Evolutionary conservation across 2,329 filamentous ascomycete genomes (phyloP).

Genomic region (Aureobasidium lini): DNA sequence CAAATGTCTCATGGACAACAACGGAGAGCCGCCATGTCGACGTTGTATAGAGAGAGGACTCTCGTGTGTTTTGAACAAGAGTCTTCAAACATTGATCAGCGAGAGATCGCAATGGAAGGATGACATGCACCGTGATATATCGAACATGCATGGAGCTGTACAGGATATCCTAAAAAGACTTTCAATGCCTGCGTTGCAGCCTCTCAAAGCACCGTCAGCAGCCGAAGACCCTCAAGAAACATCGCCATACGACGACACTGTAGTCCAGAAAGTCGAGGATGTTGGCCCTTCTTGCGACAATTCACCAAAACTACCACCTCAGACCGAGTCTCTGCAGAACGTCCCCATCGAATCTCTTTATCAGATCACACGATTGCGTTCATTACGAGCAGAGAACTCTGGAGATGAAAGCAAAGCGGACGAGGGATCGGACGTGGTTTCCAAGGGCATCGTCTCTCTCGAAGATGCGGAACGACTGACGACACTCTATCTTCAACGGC

Average conservation of each 20-base stretch:
- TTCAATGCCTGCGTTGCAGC: constrained; percentile 30
- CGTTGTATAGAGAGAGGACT: constrained; percentile 43
- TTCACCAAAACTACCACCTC: constrained; percentile 25
- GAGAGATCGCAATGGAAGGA: constrained; percentile 31
- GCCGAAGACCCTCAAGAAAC: constrained; percentile 4
- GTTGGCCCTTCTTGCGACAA: constrained; percentile 27
- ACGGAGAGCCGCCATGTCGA: constrained; percentile 40
- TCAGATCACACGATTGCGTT: constrained; percentile 11
- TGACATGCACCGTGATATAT: constrained; percentile 21
- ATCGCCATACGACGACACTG: constrained; percentile 11
- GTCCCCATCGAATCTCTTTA: constrained; percentile 11
- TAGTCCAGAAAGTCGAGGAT: constrained; percentile 20
- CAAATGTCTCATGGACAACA: constrained; percentile 45
- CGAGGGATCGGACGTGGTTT: constrained; percentile 45
- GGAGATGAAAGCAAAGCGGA: constrained; percentile 26
- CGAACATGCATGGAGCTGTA: constrained; percentile 27
- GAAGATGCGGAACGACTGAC: constrained; percentile 37
- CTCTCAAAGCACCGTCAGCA: constrained; percentile 28
- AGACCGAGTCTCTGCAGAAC: constrained; percentile 15
- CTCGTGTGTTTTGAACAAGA: constrained; percentile 47
- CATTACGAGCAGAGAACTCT: constrained; percentile 9
- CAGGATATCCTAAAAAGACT: constrained; percentile 36
- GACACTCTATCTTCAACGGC: constrained; percentile 34
- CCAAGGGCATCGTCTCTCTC: constrained; percentile 38
- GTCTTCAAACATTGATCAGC: constrained; percentile 39